These are phyloP conservation scores for Colletotrichum liriopes DNA, from an alignment of 2,329 filamentous ascomycete species.

Conservation along the genomic window DNA sequence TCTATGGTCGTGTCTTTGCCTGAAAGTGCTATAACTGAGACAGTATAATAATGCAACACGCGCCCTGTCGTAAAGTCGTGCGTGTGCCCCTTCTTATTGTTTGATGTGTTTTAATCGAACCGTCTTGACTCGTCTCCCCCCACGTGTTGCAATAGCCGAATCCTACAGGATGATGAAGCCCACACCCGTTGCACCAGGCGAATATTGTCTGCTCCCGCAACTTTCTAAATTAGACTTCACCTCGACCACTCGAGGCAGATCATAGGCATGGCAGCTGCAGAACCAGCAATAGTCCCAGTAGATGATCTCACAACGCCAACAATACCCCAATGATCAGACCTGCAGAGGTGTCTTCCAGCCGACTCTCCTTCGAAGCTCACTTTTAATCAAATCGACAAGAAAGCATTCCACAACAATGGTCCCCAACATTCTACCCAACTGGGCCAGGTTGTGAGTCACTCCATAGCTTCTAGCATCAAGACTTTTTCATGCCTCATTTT, in stretches of 20 bases:
- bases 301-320: no score
- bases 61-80: neutral
- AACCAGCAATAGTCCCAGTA: neutral
- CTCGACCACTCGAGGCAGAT: neutral
- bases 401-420: neutral
- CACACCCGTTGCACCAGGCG: no score
- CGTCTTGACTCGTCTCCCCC: neutral
- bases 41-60: neutral
- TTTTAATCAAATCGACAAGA: neutral
- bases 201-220: neutral
- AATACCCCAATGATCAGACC: no score
- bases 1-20: neutral
- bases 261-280: neutral
- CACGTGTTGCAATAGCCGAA: constrained; percentile 2
- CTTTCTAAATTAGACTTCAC: neutral
- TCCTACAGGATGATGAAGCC: neutral
- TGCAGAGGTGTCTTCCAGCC: no score
- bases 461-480: neutral
- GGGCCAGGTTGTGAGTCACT: constrained; percentile 14
- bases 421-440: constrained; percentile 19
- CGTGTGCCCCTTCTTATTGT: neutral
- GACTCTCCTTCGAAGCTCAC: no score
- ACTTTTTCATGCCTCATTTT: neutral
- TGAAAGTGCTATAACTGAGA: neutral
- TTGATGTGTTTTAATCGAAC: neutral